Percentiles rank a stretch among this genome's conserved stretches.
phyloP scores from a whole-genome alignment of 495 filamentous ascomycete genomes.

The Cryomyces antarcticus region DNA sequence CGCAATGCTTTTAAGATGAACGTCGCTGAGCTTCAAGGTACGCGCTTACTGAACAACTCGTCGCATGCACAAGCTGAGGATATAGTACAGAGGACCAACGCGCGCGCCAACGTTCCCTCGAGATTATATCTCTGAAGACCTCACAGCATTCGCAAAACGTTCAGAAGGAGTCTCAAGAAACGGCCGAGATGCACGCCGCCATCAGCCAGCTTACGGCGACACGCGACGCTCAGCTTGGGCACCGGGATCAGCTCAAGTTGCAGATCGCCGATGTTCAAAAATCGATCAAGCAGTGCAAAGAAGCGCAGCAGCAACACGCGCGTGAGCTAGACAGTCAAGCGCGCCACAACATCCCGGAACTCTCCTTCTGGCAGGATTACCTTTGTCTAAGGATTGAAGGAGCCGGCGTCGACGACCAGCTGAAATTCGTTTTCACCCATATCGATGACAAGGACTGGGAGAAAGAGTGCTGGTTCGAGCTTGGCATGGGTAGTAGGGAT shows the following conservation, averaged over 20 bases:
- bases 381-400: slow-evolving; percentile 81
- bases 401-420: slow-evolving; percentile 57
- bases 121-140: slow-evolving; percentile 59
- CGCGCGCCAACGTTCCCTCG: slow-evolving; percentile 72
- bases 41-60: slow-evolving; percentile 10
- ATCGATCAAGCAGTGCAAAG: slow-evolving; percentile 36
- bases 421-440: slow-evolving; percentile 86
- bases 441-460: slow-evolving; percentile 75
- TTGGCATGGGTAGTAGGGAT: slow-evolving; percentile 59
- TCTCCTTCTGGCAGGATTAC: slow-evolving; percentile 88
- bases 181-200: slow-evolving; percentile 63
- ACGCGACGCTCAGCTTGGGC: slow-evolving; percentile 51
- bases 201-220: slow-evolving; percentile 56
- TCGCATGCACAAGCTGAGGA: background rate
- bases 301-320: slow-evolving; percentile 40
- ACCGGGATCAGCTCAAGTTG: slow-evolving; percentile 49
- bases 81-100: slow-evolving; percentile 54
- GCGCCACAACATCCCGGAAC: slow-evolving; percentile 70
- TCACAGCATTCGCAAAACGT: slow-evolving; percentile 60
- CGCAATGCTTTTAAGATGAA: slow-evolving; percentile 85
- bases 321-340: slow-evolving; percentile 57
- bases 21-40: slow-evolving; percentile 76
- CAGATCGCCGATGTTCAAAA: slow-evolving; percentile 66
- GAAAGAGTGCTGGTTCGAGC: slow-evolving; percentile 80
- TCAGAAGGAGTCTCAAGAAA: slow-evolving; percentile 70